Evolutionary conservation across 805 yeast genomes (phyloP).

Genomic region (Nematodospora valgi): DNA sequence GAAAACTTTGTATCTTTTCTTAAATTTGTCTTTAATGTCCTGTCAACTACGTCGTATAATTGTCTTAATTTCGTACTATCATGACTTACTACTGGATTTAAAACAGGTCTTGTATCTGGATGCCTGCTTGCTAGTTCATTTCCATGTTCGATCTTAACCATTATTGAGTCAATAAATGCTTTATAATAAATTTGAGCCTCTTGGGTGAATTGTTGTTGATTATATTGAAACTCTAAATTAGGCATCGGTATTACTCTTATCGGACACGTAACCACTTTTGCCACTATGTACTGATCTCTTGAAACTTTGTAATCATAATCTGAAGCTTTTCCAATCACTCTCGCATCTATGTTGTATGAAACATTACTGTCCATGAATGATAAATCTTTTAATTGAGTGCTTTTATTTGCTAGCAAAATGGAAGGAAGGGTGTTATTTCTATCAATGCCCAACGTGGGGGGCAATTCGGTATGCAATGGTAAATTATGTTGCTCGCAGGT

Average conservation of each 20-base stretch:
- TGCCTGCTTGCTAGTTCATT: slow-evolving; percentile 15
- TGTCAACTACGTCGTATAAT: slow-evolving; percentile 24
- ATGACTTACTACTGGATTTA: slow-evolving; percentile 6
- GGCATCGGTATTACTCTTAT: slow-evolving; percentile 34
- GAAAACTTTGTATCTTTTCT: slow-evolving; percentile 14
- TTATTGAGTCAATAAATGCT: slow-evolving; percentile 32
- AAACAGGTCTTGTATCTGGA: slow-evolving; percentile 15
- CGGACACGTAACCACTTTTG: slow-evolving; percentile 28
- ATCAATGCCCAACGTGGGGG: slow-evolving; percentile 35
- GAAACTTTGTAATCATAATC: slow-evolving; percentile 23
- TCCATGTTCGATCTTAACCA: slow-evolving; percentile 23
- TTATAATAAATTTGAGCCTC: slow-evolving; percentile 25
- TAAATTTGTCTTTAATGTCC: slow-evolving; percentile 15
- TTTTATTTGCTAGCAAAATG: slow-evolving; percentile 20
- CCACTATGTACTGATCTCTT: slow-evolving; percentile 35
- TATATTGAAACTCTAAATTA: slow-evolving; percentile 17
- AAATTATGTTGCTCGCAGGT: slow-evolving; percentile 35
- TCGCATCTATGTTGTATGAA: slow-evolving; percentile 34
- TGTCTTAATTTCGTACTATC: slow-evolving; percentile 24
- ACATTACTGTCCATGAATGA: slow-evolving; percentile 33
- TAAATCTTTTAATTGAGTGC: slow-evolving; percentile 26
- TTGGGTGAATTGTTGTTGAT: slow-evolving; percentile 11
- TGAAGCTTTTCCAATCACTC: slow-evolving; percentile 39
- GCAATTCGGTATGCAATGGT: slow-evolving; percentile 31
- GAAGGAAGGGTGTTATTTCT: slow-evolving; percentile 22